phyloP scores from a whole-genome alignment of 768 basidiomycete genomes.

The Paxillus involutus region DNA sequence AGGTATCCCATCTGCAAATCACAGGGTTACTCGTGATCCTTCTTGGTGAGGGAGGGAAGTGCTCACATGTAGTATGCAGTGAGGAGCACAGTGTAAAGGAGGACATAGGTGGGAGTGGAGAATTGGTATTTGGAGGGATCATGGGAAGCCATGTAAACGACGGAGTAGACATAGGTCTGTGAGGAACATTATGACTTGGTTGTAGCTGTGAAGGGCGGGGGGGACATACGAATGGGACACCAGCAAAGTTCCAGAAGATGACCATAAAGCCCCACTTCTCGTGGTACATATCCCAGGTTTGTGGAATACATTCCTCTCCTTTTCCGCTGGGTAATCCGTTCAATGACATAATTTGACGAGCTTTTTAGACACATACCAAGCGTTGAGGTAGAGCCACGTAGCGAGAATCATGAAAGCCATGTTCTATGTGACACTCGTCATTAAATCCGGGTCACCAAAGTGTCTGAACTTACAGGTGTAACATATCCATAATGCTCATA shows the following conservation, averaged over 20 bases:
- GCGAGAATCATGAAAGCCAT: conserved; percentile 97
- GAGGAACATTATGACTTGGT: background rate
- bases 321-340: conserved; percentile 58
- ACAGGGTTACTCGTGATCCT: background rate
- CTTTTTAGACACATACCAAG: conserved; percentile 55
- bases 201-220: background rate
- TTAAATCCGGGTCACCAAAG: background rate
- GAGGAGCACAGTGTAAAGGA: conserved; percentile 74
- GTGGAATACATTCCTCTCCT: conserved; percentile 92
- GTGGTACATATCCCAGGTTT: conserved; percentile 99
- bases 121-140: conserved; percentile 86
- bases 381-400: conserved; percentile 95
- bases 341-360: background rate
- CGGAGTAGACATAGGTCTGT: conserved; percentile 95
- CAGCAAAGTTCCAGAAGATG: conserved; percentile 97
- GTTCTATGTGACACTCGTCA: conserved; percentile 52
- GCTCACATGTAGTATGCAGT: conserved; percentile 85
- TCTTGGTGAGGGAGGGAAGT: background rate
- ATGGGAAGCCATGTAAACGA: conserved; percentile 96
- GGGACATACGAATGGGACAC: conserved; percentile 81
- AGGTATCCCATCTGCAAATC: conserved; percentile 78
- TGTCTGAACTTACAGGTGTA: conserved; percentile 63
- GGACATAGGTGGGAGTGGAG: conserved; percentile 70
- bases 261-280: conserved; percentile 99
- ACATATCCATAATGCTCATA: conserved; percentile 91